Evolutionary conservation across 2,329 filamentous ascomycete species (phyloP), one percentile per base, ranked within the genome.

Genomic region (Diaporthe sp.): DNA sequence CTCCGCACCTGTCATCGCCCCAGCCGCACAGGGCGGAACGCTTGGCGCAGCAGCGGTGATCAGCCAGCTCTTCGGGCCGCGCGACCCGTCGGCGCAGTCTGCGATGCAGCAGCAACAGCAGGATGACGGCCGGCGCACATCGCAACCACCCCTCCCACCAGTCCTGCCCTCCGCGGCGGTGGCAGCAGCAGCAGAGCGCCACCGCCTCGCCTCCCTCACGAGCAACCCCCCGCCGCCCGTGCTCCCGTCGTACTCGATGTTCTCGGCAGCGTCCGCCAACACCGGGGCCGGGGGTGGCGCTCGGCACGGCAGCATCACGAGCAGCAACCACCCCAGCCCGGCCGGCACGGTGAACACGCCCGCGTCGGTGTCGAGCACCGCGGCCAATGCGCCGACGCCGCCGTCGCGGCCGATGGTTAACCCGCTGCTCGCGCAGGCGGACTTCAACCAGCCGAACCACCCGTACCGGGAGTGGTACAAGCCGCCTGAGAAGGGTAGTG

Each of bases 381-480:
- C 58, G 28, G 67, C 60, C 79, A 79, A 73, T 60, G 71, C 71
- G 28, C 80, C 80, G 37, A 73, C 71, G 37, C 81, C 81, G 31
- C 79, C 80, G 22, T 80, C 83, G 31, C 82, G 81, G 80, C 84
- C 86, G 25, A 86, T 86, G 17, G 82, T 93, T 8, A 96, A 96
- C 80, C 94, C 94, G 1, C 84, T 96, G 53, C 89, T 93, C 78
- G 91, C 90, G 34, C 77, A 79, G 63, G 94, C 94, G 1, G 94
- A 97, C 81, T 97, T 97, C 82, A 93, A 88, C 34, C 87, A 93
- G 79, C 93, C 94, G 5, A 92, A 95, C 78, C 94, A 96, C 83
- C 94, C 95, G 1, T 97, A 97, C 81, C 93, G 95, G 81, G 92
- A 92, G 70, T 93, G 93, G 84, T 97, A 96, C 80, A 92, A 95